These are phyloP conservation scores for Aureobasidium zeae DNA, from an alignment of 2,329 filamentous ascomycete genomes.

Conservation along the genomic window DNA sequence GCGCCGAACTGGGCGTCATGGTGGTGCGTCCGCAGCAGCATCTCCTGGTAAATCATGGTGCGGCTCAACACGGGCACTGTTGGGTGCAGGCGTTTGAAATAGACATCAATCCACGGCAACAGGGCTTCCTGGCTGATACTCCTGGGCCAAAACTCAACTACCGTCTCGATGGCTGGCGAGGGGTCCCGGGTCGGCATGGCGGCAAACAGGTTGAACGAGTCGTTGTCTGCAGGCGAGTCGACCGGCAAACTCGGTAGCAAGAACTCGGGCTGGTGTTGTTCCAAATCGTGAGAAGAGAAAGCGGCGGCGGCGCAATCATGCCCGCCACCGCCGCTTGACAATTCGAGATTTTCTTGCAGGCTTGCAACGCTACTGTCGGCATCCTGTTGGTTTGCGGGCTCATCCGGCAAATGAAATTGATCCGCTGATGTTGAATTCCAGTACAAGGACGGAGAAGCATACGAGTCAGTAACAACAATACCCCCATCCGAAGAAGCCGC, in stretches of 20 bases:
- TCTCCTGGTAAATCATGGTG: constrained; percentile 34
- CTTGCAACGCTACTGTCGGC: no score
- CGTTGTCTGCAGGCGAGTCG: constrained; percentile 26
- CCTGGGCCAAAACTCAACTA: constrained; percentile 31
- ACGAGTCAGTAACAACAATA: no score
- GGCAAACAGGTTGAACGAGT: constrained; percentile 24
- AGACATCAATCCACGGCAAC: constrained; percentile 33
- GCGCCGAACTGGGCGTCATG: constrained; percentile 36
- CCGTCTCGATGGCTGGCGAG: constrained; percentile 20
- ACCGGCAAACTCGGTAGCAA: constrained; percentile 29
- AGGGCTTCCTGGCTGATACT: constrained; percentile 34
- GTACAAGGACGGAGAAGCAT: no score
- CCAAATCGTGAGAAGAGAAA: no score
- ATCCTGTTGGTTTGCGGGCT: no score
- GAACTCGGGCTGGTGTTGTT: constrained; percentile 30
- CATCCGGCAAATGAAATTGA: no score
- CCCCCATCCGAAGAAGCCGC: no score
- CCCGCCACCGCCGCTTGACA: no score
- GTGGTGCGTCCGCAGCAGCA: constrained; percentile 36
- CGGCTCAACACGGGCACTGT: constrained; percentile 35
- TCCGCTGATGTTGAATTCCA: no score
- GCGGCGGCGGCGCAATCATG: no score
- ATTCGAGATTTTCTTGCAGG: no score
- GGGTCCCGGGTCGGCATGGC: constrained; percentile 27
- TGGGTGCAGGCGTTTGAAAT: constrained; percentile 37